Base-by-base conservation (phyloP, 164 flowering plant genomes). In the Liquidambar formosana region DNA sequence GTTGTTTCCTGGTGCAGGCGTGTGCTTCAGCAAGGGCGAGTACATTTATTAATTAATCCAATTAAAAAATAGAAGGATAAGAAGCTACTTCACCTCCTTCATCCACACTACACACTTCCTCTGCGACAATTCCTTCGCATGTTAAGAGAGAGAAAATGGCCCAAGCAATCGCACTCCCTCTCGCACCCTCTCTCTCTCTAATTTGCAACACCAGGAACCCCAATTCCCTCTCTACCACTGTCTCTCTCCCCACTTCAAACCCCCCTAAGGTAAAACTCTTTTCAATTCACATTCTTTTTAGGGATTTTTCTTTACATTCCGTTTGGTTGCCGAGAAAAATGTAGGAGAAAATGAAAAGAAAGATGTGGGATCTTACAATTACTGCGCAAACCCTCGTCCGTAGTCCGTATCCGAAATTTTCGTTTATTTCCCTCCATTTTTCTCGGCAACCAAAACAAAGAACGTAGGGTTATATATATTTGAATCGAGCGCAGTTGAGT, bases 121-220 rank as follows among this genome's bases (percentile, higher is more conserved):
- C 68, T 28, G 23, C 52, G 6, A 21, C n/a, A n/a, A n/a, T n/a
- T n/a, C n/a, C n/a, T n/a, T n/a, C n/a, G n/a, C n/a, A n/a, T n/a
- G n/a, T n/a, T n/a, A 5, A 43, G 19, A 19, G 41, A 10, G 38
- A 18, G 67, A 74, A 57, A 63, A 87, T 87, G 90, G 89, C 88
- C 63, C 91, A 86, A 71, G 68, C 92, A 10, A 68, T 89, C 19
- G 90, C 92, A 22, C 79, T 80, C 72, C 94, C 97, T 0, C 70
- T 87, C 1, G 87, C 86, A 4, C 81, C 90, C 10, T 88, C 97
- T 3, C 76, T 84, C 61, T 82, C 91, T 12, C 52, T 85, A 1
- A 77, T 83, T 53, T 86, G 74, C 85, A 84, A 77, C 63, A 77
- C 77, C 28, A 54, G 58, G 63, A 77, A 54, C 54, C 33, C 66